Conservation (phyloP, 345 rosid genomes). For the Rubroshorea leprosula region DNA sequence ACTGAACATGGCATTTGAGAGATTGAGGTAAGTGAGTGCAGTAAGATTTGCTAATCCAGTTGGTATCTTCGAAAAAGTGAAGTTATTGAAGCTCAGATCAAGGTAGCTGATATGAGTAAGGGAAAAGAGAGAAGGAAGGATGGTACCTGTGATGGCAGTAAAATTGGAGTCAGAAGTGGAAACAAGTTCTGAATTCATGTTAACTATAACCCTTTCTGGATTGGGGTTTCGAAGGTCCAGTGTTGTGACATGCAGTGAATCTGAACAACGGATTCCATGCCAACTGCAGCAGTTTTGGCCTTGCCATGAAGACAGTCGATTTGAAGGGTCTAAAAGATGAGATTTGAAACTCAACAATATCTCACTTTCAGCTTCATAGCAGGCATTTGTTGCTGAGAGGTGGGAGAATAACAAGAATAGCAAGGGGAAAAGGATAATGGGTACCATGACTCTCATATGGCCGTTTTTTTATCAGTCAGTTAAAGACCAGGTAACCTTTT, state of each 20-base stretch:
- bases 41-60: conserved; percentile 20
- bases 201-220: conserved; percentile 1
- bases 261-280: conserved; percentile 21
- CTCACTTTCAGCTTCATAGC: conserved; percentile 23
- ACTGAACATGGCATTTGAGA: conserved; percentile 25
- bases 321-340: conserved; percentile 18
- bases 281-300: conserved; percentile 25
- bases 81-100: conserved; percentile 32
- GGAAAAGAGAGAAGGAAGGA: conserved; percentile 24
- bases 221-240: conserved; percentile 22
- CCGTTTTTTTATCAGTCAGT: no score
- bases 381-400: neutral
- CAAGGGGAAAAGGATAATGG: neutral
- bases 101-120: conserved; percentile 12
- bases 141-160: conserved; percentile 15
- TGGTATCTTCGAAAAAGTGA: conserved; percentile 25
- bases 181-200: conserved; percentile 14
- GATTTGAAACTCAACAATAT: conserved; percentile 24
- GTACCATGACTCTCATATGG: neutral
- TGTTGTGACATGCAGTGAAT: conserved; percentile 15
- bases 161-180: conserved; percentile 11
- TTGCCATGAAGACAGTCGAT: conserved; percentile 21
- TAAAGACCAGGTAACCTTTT: no score
- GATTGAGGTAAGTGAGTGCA: conserved; percentile 15
- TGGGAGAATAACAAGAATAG: neutral